phyloP scores from a whole-genome alignment of 805 yeast genomes.

The Metschnikowia reukaufii region DNA sequence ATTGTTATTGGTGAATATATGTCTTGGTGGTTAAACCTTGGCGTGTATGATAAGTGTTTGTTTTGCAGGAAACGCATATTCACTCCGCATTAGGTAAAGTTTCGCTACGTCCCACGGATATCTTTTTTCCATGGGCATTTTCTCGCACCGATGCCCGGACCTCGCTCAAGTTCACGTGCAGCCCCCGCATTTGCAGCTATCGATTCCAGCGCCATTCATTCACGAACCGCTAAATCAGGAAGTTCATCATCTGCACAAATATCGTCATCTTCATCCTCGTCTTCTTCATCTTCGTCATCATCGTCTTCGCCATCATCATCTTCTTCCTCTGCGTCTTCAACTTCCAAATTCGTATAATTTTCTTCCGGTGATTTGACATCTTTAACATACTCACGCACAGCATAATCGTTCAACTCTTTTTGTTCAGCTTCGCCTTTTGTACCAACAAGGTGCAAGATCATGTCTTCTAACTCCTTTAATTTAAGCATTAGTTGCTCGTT shows the following conservation, averaged over 20 bases:
- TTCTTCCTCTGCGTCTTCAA: constrained; percentile 1
- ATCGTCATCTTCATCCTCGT: neutral
- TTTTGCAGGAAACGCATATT: constrained; percentile 1
- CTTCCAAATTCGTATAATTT: neutral
- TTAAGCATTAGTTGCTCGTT: constrained; percentile 11
- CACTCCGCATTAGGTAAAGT: constrained; percentile 6
- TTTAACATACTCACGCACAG: constrained; percentile 9
- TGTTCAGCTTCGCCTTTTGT: neutral
- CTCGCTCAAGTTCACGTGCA: neutral
- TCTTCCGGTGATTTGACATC: neutral
- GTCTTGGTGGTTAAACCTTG: too few species aligned
- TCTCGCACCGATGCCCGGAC: neutral
- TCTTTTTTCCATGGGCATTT: neutral
- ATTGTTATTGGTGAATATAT: too few species aligned
- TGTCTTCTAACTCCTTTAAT: constrained; percentile 7
- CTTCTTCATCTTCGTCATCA: neutral
- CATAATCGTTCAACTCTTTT: constrained; percentile 3
- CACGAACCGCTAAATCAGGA: neutral
- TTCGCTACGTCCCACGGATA: constrained; percentile 2
- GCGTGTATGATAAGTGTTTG: neutral
- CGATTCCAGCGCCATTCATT: neutral
- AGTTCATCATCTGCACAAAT: neutral
- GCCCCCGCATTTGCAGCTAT: neutral
- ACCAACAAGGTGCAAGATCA: constrained; percentile 4
- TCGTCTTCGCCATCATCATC: neutral